Evolutionary conservation across 495 filamentous ascomycete species (phyloP).

Genomic region (Elaphomyces granulatus): DNA sequence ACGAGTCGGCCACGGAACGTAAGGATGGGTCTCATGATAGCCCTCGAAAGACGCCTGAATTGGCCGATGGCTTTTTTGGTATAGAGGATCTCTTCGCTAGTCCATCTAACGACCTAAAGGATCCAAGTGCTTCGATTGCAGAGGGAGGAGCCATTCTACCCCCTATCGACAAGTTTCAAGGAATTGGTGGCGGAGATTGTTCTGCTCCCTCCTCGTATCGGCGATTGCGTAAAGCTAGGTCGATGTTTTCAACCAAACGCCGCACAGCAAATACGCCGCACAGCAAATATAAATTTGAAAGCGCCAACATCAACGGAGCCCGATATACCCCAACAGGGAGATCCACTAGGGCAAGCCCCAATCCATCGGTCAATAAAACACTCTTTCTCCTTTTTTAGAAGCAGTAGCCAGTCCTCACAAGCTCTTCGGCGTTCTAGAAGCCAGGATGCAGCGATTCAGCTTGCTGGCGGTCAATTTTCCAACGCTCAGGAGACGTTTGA

Average conservation of each 20-base stretch:
- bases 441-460: constrained; percentile 34
- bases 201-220: constrained; percentile 61
- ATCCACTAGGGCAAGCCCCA: too few relatives aligned
- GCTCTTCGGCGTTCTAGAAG: constrained; percentile 19
- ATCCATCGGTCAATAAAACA: constrained; percentile 33
- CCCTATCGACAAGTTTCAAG: constrained; percentile 22
- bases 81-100: constrained; percentile 22
- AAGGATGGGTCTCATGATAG: constrained; percentile 6
- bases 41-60: constrained; percentile 8
- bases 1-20: neutral
- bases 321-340: too few relatives aligned
- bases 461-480: constrained; percentile 35
- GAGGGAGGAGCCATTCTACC: constrained; percentile 16
- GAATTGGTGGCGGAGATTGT: constrained; percentile 42
- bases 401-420: constrained; percentile 13
- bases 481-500: constrained; percentile 17
- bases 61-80: constrained; percentile 18
- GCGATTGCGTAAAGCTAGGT: constrained; percentile 58
- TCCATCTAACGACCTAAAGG: constrained; percentile 8
- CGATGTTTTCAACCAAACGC: constrained; percentile 47
- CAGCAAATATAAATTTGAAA: too few relatives aligned
- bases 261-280: constrained; percentile 22
- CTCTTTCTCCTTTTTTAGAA: constrained; percentile 49
- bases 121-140: neutral
- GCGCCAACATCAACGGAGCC: too few relatives aligned